Conservation (phyloP, 2,329 filamentous ascomycete genomes). For the Rugonectria rugulosa region DNA sequence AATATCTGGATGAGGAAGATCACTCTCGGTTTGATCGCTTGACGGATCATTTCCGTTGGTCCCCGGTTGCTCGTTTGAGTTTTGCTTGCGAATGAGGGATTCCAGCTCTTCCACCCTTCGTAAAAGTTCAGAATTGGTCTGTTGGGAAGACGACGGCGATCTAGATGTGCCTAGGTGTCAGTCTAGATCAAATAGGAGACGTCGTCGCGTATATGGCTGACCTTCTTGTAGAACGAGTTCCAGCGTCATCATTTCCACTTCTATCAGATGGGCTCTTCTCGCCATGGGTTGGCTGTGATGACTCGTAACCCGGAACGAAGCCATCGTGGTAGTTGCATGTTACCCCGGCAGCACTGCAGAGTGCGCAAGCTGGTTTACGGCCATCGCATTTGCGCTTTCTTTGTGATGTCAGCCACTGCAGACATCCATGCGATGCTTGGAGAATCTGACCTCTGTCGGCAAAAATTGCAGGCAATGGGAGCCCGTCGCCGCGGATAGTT, state of each 20-base stretch:
- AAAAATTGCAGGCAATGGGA: background rate
- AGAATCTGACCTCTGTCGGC: background rate
- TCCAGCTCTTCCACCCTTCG: background rate
- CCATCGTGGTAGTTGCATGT: conserved; percentile 6
- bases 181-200: background rate
- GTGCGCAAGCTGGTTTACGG: background rate
- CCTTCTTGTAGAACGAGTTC: background rate
- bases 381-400: conserved; percentile 9
- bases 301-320: background rate
- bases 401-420: background rate
- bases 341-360: background rate
- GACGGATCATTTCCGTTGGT: background rate
- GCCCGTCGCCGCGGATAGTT: background rate
- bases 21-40: too few species aligned
- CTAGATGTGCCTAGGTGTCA: background rate
- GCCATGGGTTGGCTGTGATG: background rate
- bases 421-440: background rate
- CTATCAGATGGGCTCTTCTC: background rate
- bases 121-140: background rate
- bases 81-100: background rate
- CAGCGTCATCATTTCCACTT: background rate
- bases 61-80: background rate
- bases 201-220: background rate
- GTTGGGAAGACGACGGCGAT: background rate
- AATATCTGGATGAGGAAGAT: background rate